Evolutionary conservation across 2,329 filamentous ascomycete genomes (phyloP).

Genomic region (Hypoxylon rubiginosum): DNA sequence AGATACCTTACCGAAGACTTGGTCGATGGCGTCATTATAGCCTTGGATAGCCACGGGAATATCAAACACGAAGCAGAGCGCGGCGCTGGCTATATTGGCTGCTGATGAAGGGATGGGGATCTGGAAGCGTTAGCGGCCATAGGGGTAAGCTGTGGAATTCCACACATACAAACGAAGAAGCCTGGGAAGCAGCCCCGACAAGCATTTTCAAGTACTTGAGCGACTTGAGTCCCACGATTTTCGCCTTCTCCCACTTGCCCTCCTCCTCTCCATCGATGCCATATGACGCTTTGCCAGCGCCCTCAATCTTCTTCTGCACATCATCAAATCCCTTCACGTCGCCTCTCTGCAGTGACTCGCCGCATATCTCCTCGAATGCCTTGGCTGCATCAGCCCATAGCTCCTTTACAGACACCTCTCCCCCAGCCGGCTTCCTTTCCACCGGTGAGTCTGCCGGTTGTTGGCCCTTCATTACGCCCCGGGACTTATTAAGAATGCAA

Average conservation of each 20-base stretch:
- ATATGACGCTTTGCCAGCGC: conserved; percentile 23
- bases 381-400: conserved; percentile 35
- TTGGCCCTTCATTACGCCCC: neutral
- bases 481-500: neutral
- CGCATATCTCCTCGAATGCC: conserved; percentile 42
- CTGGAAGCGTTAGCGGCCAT: conserved; percentile 26
- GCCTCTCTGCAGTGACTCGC: conserved; percentile 42
- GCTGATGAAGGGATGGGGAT: conserved; percentile 41
- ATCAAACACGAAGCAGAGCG: conserved; percentile 45
- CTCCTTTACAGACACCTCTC: conserved; percentile 18
- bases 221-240: conserved; percentile 42
- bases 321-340: conserved; percentile 45
- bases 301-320: conserved; percentile 40
- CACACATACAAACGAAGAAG: conserved; percentile 40
- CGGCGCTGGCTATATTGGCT: conserved; percentile 35
- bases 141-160: neutral
- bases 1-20: conserved; percentile 43
- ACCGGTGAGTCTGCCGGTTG: neutral
- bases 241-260: conserved; percentile 45
- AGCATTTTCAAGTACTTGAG: conserved; percentile 47
- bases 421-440: neutral
- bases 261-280: conserved; percentile 15
- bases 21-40: conserved; percentile 42
- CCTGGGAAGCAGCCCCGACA: conserved; percentile 43
- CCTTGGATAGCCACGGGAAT: conserved; percentile 43